These are phyloP conservation scores for Fimicolochytrium jonesii DNA, from an alignment of 192 early-diverging fungal species.

Conservation along the genomic window DNA sequence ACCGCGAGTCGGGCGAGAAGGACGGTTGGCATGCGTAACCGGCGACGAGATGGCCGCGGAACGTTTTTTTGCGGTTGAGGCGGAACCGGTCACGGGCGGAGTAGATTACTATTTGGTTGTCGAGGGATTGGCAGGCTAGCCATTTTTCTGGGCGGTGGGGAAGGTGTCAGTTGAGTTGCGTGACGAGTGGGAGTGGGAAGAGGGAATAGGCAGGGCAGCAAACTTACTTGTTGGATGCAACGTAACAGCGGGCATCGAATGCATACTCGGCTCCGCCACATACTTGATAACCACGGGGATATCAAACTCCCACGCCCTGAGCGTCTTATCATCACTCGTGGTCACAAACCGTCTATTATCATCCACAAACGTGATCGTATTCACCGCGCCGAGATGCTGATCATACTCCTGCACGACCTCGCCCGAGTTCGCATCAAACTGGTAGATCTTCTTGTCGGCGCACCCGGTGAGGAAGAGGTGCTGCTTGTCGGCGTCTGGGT, in stretches of 20 bases:
- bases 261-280: slow-evolving; percentile 94
- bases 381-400: slow-evolving; percentile 94
- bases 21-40: slow-evolving; percentile 95
- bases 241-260: slow-evolving; percentile 91
- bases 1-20: slow-evolving; percentile 87
- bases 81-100: slow-evolving; percentile 80
- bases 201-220: not conserved
- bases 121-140: slow-evolving; percentile 89
- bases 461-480: slow-evolving; percentile 88
- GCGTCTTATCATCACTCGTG: slow-evolving; percentile 94
- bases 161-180: too few relatives aligned
- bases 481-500: slow-evolving; percentile 83
- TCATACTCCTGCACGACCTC: slow-evolving; percentile 92
- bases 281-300: slow-evolving; percentile 99
- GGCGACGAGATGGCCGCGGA: slow-evolving; percentile 89
- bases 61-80: slow-evolving; percentile 85
- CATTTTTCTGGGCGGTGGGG: slow-evolving; percentile 87
- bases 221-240: slow-evolving; percentile 81
- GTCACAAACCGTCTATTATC: slow-evolving; percentile 91
- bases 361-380: slow-evolving; percentile 96
- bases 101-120: slow-evolving; percentile 94
- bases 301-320: slow-evolving; percentile 97
- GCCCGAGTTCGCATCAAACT: slow-evolving; percentile 80
- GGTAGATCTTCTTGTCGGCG: slow-evolving; percentile 87
- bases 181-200: not conserved